These are phyloP conservation scores for Cladophialophora bantiana DNA, from an alignment of 2,329 filamentous ascomycete species.

Conservation along the genomic window DNA sequence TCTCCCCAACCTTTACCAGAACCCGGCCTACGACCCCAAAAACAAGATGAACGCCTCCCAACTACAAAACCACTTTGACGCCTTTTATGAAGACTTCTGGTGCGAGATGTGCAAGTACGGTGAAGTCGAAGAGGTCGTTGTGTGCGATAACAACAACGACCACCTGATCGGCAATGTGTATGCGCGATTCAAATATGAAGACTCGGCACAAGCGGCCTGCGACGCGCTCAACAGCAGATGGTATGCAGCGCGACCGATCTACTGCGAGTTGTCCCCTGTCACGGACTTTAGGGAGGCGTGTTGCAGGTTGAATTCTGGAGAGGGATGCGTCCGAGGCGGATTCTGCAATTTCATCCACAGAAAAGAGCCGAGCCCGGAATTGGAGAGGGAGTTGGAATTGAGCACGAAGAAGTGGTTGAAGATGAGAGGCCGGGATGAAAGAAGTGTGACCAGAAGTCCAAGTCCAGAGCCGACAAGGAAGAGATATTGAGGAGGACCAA, in stretches of 20 bases:
- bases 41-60: slow-evolving; percentile 96
- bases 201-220: slow-evolving; percentile 90
- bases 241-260: slow-evolving; percentile 97
- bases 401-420: slow-evolving; percentile 97
- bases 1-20: slow-evolving; percentile 98
- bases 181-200: slow-evolving; percentile 99
- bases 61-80: slow-evolving; percentile 99
- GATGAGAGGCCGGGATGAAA: slow-evolving; percentile 79
- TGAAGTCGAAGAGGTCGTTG: slow-evolving; percentile 95
- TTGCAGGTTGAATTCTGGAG: slow-evolving; percentile 90
- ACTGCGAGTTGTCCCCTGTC: slow-evolving; percentile 95
- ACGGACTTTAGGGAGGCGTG: slow-evolving; percentile 98
- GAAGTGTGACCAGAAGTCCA: slow-evolving; percentile 81
- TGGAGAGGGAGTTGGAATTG: slow-evolving; percentile 86
- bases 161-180: slow-evolving; percentile 99
- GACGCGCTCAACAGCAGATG: slow-evolving; percentile 92
- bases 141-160: slow-evolving; percentile 99
- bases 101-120: slow-evolving; percentile 99
- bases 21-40: slow-evolving; percentile 95
- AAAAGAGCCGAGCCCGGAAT: slow-evolving; percentile 88
- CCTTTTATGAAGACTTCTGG: slow-evolving; percentile 99
- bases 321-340: slow-evolving; percentile 92
- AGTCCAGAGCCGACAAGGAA: slow-evolving; percentile 83
- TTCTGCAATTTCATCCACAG: slow-evolving; percentile 99
- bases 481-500: slow-evolving; percentile 55